Evolutionary conservation across 768 basidiomycete genomes (phyloP).

Genomic region (Podaxis rugospora): DNA sequence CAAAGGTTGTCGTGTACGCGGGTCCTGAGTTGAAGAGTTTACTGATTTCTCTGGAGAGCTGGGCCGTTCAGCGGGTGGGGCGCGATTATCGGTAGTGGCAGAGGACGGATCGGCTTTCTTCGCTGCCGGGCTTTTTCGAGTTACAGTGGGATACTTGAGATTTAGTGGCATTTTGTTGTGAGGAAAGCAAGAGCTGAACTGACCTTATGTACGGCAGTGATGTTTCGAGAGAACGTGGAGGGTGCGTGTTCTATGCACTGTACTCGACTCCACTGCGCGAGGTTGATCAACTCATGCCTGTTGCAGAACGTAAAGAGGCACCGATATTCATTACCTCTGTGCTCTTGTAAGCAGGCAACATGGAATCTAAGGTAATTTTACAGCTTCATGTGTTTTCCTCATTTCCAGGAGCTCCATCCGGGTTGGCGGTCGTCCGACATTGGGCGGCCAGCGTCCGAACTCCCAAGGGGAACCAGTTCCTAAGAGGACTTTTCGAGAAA

Average conservation of each 20-base stretch:
- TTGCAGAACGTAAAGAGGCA: neutral
- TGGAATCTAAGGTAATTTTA: neutral
- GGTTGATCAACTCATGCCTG: neutral
- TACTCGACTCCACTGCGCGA: neutral
- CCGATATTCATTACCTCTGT: neutral
- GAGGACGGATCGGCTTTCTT: neutral
- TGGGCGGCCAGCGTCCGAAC: no score
- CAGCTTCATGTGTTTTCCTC: neutral
- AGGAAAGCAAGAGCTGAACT: neutral
- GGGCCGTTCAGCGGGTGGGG: no score
- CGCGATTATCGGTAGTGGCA: no score
- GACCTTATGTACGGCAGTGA: neutral
- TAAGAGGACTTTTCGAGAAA: no score
- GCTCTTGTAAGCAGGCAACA: neutral
- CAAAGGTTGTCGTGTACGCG: neutral
- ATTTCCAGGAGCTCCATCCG: neutral
- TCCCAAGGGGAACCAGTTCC: no score
- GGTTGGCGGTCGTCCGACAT: neutral
- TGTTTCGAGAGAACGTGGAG: conserved; percentile 8
- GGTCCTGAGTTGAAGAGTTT: neutral
- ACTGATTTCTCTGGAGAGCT: neutral
- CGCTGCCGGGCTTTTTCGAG: neutral
- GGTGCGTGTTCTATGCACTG: neutral
- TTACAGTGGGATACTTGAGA: neutral
- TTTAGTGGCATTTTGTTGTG: conserved; percentile 3